Evolutionary conservation across 805 yeast genomes (phyloP).

Genomic region (Suhomyces sp.): DNA sequence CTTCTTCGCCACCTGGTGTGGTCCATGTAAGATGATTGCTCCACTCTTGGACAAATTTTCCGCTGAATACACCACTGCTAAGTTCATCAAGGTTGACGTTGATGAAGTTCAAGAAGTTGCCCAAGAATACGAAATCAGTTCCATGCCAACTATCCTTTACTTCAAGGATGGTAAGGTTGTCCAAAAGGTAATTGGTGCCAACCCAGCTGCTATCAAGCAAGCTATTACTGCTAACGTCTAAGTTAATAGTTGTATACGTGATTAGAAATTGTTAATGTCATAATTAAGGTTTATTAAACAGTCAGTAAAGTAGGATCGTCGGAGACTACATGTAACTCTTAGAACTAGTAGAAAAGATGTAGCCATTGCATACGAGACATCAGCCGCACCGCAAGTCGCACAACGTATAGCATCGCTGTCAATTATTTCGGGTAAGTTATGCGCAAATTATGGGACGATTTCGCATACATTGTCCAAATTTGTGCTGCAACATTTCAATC

Average conservation of each 20-base stretch:
- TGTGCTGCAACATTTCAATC: not conserved
- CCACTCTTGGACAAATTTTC: conserved; percentile 87
- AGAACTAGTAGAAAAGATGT: not conserved
- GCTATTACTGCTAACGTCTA: conserved; percentile 54
- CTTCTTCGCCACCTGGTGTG: conserved; percentile 98
- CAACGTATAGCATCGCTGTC: not conserved
- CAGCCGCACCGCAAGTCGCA: not conserved
- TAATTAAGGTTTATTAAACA: not conserved
- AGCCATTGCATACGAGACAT: not conserved
- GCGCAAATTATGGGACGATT: not conserved
- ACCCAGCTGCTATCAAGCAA: conserved; percentile 78
- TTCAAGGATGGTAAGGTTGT: conserved; percentile 81
- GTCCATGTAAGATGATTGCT: conserved; percentile 97
- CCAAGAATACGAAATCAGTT: conserved; percentile 53
- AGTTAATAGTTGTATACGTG: conserved; percentile 2
- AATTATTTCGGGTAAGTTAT: not conserved
- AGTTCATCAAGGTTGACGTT: conserved; percentile 88
- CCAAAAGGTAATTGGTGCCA: conserved; percentile 83
- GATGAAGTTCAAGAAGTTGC: conserved; percentile 80
- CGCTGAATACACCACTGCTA: conserved; percentile 59
- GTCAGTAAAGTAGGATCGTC: not conserved
- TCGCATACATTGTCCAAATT: not conserved
- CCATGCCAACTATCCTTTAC: conserved; percentile 65
- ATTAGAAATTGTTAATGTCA: not conserved
- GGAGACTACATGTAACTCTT: not conserved